phyloP scores from a whole-genome alignment of 2,329 filamentous ascomycete genomes.

The Trichoderma hamatum region DNA sequence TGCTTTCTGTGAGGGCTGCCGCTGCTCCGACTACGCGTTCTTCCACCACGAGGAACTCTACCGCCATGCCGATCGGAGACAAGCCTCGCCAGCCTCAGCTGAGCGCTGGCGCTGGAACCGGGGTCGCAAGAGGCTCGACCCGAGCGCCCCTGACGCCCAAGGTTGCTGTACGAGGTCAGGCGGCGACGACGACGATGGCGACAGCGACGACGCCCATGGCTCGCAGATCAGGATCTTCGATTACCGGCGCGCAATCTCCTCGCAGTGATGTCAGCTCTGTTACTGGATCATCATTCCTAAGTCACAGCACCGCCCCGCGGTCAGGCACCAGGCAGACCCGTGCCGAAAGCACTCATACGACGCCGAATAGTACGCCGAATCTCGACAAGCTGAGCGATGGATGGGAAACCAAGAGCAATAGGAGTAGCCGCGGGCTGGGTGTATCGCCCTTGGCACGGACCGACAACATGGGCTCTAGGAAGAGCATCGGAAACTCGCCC shows the following conservation, averaged over 20 bases:
- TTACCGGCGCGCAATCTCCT: slow-evolving; percentile 31
- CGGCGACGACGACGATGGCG: slow-evolving; percentile 48
- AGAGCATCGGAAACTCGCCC: slow-evolving; percentile 34
- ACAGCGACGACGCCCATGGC: slow-evolving; percentile 48
- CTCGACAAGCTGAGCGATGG: slow-evolving; percentile 46
- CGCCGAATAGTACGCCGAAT: slow-evolving; percentile 65
- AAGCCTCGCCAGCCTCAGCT: slow-evolving; percentile 71
- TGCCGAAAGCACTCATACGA: slow-evolving; percentile 68
- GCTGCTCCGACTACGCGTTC: slow-evolving; percentile 27
- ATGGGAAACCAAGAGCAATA: slow-evolving; percentile 44
- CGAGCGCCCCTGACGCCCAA: slow-evolving; percentile 59
- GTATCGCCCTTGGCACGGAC: slow-evolving; percentile 37
- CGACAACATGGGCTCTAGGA: slow-evolving; percentile 20
- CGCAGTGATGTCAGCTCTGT: slow-evolving; percentile 55
- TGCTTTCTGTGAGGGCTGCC: slow-evolving; percentile 28
- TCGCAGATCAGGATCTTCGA: slow-evolving; percentile 37
- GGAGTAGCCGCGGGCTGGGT: slow-evolving; percentile 35
- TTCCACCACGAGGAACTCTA: slow-evolving; percentile 33
- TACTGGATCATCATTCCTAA: slow-evolving; percentile 60
- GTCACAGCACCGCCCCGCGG: slow-evolving; percentile 74
- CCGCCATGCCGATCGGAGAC: slow-evolving; percentile 53
- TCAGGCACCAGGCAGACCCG: slow-evolving; percentile 74
- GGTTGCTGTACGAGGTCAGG: slow-evolving; percentile 51
- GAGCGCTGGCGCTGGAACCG: slow-evolving; percentile 54
- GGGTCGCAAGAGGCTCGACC: slow-evolving; percentile 53